These are phyloP conservation scores for Madurella mycetomatis DNA, from an alignment of 2,329 filamentous ascomycete genomes.

Conservation along the genomic window DNA sequence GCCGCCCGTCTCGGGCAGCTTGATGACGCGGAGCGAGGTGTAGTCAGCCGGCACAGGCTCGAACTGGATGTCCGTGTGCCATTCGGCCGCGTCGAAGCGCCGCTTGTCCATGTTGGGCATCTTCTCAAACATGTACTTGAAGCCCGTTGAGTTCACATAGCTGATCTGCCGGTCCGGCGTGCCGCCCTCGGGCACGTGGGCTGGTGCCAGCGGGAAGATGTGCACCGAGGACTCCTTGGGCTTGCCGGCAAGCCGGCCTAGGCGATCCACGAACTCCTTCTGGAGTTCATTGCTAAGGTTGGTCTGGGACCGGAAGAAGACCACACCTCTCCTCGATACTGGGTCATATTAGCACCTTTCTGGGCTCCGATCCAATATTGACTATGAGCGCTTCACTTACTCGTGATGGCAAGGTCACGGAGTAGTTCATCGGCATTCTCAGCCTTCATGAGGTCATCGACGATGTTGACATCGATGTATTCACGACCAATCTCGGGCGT, in stretches of 20 bases:
- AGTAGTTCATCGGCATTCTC: no score
- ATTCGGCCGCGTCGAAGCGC: constrained; percentile 45
- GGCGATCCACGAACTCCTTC: constrained; percentile 59
- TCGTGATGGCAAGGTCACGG: no score
- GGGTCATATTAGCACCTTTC: no score
- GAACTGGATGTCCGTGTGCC: constrained; percentile 63
- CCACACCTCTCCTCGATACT: constrained; percentile 66
- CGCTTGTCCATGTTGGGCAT: constrained; percentile 34
- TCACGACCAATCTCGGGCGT: no score
- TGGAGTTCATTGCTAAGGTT: constrained; percentile 57
- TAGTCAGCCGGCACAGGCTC: constrained; percentile 63
- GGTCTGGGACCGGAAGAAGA: constrained; percentile 65
- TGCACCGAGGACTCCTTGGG: constrained; percentile 53
- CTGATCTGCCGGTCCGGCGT: constrained; percentile 55
- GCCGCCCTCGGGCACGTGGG: constrained; percentile 48
- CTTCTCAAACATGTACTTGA: constrained; percentile 43
- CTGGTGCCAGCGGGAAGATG: constrained; percentile 56
- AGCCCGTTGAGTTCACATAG: constrained; percentile 56
- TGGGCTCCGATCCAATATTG: no score
- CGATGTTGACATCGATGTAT: no score
- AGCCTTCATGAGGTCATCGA: no score
- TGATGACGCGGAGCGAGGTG: constrained; percentile 49
- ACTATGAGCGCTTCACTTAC: no score
- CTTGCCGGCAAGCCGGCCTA: constrained; percentile 56
- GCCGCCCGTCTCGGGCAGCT: constrained; percentile 52